Percentiles rank a stretch among this genome's conserved stretches.
These are phyloP conservation scores for Colletotrichum higginsianum DNA, from an alignment of 2,329 filamentous ascomycete species.

Conservation along the genomic window DNA sequence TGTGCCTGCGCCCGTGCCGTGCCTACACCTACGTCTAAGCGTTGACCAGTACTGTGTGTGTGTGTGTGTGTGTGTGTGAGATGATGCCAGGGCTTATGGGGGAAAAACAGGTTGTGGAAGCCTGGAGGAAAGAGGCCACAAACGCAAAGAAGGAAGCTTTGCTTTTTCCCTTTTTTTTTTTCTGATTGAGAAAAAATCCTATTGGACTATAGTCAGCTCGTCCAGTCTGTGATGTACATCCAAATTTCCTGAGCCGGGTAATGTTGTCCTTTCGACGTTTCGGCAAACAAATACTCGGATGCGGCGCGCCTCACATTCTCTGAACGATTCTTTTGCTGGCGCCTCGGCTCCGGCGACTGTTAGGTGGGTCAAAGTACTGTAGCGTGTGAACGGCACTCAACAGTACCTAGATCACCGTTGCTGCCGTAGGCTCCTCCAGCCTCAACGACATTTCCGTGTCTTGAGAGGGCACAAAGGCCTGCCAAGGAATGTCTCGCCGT, in stretches of 20 bases:
- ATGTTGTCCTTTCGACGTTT: neutral
- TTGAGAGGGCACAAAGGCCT: neutral
- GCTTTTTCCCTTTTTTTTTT: neutral
- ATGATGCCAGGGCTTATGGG: neutral
- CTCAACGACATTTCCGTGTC: neutral
- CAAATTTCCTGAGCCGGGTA: slow-evolving; percentile 5
- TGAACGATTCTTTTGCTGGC: neutral
- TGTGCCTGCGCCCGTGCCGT: slow-evolving; percentile 6
- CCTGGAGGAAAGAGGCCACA: slow-evolving; percentile 1
- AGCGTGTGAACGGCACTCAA: neutral
- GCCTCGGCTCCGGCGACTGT: neutral
- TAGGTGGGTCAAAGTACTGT: neutral
- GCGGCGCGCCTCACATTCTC: neutral
- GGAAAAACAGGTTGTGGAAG: too few relatives aligned
- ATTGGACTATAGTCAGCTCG: slow-evolving; percentile 10
- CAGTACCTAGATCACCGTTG: neutral
- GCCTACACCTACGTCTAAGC: neutral
- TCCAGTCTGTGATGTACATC: neutral
- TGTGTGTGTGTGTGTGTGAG: neutral
- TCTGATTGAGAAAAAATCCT: too few relatives aligned
- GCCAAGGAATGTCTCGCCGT: slow-evolving; percentile 19
- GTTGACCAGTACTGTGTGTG: neutral
- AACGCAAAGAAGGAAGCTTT: slow-evolving; percentile 8
- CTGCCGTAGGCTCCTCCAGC: neutral
- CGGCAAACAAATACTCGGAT: neutral